These are phyloP conservation scores for Tanacetum coccineum DNA, from an alignment of 129 eudicot species.

Conservation along the genomic window DNA sequence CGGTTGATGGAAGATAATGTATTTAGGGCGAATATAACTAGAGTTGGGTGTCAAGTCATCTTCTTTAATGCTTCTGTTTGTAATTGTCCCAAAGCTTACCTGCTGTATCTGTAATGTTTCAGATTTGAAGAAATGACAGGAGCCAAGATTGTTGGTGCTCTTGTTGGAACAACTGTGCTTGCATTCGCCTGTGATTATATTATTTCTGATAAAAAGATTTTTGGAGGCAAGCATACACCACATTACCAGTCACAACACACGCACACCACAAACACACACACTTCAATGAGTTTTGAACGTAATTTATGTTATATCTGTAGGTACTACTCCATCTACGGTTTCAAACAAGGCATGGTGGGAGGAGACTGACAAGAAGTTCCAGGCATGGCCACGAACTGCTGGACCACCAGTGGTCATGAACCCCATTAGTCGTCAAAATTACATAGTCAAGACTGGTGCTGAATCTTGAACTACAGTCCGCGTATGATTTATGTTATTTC, in stretches of 20 bases:
- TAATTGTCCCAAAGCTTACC: background rate
- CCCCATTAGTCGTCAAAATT: conserved; percentile 90
- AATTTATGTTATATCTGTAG: conserved; percentile 28
- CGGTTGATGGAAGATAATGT: too few species aligned
- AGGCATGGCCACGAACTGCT: conserved; percentile 97
- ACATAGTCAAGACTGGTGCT: conserved; percentile 57
- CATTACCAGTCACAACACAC: background rate
- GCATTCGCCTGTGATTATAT: conserved; percentile 48
- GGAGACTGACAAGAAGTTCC: conserved; percentile 86
- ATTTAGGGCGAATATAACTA: background rate
- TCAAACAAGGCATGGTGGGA: conserved; percentile 72
- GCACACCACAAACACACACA: background rate
- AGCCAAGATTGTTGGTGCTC: conserved; percentile 43
- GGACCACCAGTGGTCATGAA: conserved; percentile 97
- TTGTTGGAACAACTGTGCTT: conserved; percentile 49
- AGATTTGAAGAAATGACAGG: conserved; percentile 44
- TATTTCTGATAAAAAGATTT: conserved; percentile 71
- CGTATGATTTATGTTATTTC: too few species aligned
- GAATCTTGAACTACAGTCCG: conserved; percentile 31
- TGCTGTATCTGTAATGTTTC: background rate
- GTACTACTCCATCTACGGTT: conserved; percentile 75
- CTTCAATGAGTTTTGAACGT: too few species aligned
- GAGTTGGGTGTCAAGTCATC: background rate
- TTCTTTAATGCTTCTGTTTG: background rate
- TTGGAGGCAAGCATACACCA: conserved; percentile 54